Evolutionary conservation across 2,329 filamentous ascomycete genomes (phyloP).

Genomic region (Neonectria neomacrospora): DNA sequence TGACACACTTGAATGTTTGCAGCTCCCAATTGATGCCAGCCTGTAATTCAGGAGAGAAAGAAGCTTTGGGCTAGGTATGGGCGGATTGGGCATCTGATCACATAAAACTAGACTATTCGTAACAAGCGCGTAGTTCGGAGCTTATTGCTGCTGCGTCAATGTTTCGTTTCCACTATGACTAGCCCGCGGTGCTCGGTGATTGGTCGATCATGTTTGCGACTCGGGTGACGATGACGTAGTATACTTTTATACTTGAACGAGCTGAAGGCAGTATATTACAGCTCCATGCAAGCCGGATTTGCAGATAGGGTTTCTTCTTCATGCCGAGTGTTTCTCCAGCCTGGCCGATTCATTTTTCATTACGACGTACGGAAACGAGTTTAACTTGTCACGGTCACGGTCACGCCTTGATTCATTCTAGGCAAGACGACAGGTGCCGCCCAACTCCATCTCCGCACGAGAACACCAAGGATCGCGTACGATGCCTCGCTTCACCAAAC

Average conservation of each 20-base stretch:
- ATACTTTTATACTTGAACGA: conserved; percentile 34
- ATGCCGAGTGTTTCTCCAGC: conserved; percentile 4
- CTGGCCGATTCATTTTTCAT: neutral
- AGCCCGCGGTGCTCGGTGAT: conserved; percentile 23
- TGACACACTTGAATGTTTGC: neutral
- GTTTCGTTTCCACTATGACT: conserved; percentile 22
- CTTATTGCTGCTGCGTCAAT: conserved; percentile 34
- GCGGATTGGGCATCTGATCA: conserved; percentile 15
- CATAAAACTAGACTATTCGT: conserved; percentile 24
- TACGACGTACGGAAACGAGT: neutral
- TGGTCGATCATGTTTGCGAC: conserved; percentile 27
- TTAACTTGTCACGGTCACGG: neutral
- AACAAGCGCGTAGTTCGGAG: conserved; percentile 26
- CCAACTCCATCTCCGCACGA: neutral
- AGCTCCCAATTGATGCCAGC: neutral
- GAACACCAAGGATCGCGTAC: neutral
- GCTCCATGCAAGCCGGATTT: neutral
- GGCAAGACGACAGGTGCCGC: neutral
- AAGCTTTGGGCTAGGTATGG: neutral
- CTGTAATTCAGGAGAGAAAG: conserved; percentile 1
- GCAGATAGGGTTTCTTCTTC: neutral
- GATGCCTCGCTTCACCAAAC: conserved; percentile 50
- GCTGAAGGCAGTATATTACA: conserved; percentile 23
- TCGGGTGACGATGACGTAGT: conserved; percentile 41
- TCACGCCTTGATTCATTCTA: too few relatives aligned